Conservation (phyloP, 2,329 filamentous ascomycete genomes). For the Seiridium cupressi region DNA sequence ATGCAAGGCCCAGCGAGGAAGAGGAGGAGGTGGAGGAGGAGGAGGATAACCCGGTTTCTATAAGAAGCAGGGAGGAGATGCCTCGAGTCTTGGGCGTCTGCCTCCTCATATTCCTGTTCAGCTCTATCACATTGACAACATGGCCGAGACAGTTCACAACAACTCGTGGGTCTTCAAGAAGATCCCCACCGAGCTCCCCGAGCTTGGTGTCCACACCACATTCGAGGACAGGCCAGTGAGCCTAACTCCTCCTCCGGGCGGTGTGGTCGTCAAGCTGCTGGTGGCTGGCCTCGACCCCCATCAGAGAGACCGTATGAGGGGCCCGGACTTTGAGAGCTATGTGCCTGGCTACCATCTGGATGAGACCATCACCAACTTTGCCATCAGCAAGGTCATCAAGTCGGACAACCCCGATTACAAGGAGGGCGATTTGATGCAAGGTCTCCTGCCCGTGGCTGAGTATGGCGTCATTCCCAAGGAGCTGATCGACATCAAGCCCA, state of each 20-base stretch:
- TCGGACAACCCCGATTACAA: constrained; percentile 2
- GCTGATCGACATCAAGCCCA: neutral
- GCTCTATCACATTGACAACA: neutral
- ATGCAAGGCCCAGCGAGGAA: neutral
- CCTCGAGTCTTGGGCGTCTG: neutral
- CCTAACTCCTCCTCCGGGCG: neutral
- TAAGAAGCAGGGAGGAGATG: neutral
- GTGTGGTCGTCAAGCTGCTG: constrained; percentile 3
- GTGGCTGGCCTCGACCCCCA: constrained; percentile 1
- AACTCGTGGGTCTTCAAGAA: constrained; percentile 7
- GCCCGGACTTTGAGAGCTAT: constrained; percentile 3
- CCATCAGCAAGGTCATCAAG: neutral
- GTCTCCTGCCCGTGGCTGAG: neutral
- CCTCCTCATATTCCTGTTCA: neutral
- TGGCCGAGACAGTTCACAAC: neutral
- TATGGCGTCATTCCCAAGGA: constrained; percentile 5
- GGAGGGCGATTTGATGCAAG: constrained; percentile 4
- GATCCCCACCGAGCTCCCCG: constrained; percentile 2
- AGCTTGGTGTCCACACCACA: neutral
- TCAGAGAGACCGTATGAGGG: constrained; percentile 5
- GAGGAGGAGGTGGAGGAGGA: neutral
- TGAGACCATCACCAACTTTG: constrained; percentile 5
- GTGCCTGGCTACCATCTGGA: constrained; percentile 1
- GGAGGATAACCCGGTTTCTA: neutral
- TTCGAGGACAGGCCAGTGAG: constrained; percentile 4